Base-by-base conservation (phyloP, 768 basidiomycete species). In the Podaxis carcinomalis region DNA sequence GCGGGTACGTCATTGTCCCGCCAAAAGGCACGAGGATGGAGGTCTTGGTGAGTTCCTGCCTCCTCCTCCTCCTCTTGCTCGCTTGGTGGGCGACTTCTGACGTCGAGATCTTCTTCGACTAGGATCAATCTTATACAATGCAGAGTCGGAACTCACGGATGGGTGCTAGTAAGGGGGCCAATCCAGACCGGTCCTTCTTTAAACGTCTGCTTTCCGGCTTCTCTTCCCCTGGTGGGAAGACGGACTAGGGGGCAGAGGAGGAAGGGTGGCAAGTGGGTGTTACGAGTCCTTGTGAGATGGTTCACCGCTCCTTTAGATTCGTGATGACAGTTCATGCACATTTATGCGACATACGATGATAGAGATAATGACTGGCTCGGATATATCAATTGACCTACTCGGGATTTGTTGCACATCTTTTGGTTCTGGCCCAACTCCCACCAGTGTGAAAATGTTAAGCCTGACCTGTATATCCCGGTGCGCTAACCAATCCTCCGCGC, bases 1-100 rank as follows among this genome's bases (percentile, higher is more conserved):
- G 57, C 35, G 57, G 57, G 11, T 46, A 46, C 19, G 19, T 53
- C 51, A 53, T 60, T 25, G 27, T 60, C n/a, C 59, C 59, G 27
- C 51, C 51, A 21, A 46, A 6, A 44, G 51, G 59, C 32, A 60
- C 39, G 42, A 60, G 51, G 59, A 46, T 60, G 59, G 59, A 60
- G 51, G 59, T 53, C 3, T 23, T 52, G 51, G 51, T 60, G 51
- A 60, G 51, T 53, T 53, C 32, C 42, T 60, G 40, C 59, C 51
- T 60, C 59, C 51, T 60, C 57, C 57, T 59, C 58, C 40, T 60
- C 16, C 35, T 53, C 51, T 32, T 60, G 6, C 59, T 60, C 9
- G 37, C 51, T 6, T 60, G 59, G 42, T 60, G 59, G 59, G 27
- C 27, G 13, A 37, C 59, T 21, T 53, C 51, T 60, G 42, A 59